Base-by-base conservation (phyloP, 2,329 filamentous ascomycete genomes). In the Helotiales sp. region DNA sequence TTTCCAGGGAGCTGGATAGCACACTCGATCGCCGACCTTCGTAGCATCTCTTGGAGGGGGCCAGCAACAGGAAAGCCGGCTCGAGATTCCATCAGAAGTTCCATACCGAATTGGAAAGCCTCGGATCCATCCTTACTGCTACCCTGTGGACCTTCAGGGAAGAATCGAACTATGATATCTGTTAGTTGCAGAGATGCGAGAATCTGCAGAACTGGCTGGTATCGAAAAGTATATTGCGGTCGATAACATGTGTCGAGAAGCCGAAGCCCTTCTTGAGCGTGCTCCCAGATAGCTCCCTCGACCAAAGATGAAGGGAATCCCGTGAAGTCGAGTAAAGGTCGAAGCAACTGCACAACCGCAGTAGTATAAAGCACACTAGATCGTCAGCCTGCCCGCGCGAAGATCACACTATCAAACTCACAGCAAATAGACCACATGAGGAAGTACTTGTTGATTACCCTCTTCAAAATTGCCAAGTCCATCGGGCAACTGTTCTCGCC, bases 121-220 rank as follows among this genome's bases (percentile, higher is more conserved):
- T 74, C 70, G 0, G 65, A 58, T 2, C 74, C 76, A 67, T 75
- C 70, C 49, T 72, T 73, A 10, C 70, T 61, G 59, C 54, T 40
- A 7, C 68, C 67, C 40, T 75, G 70, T 11, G 69, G 47, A 8
- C 65, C 70, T n/a, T 66, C 68, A 11, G 76, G 74, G 24, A 73
- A 78, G 59, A 73, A 76, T 24, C 75, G 73, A n/a, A 73, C 66
- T 28, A 78, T 58, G 7, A 73, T 59, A 58, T 78, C 76, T 11
- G 71, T 72, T 24, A 79, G 62, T 52, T 78, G 75, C 3, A 79
- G 70, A 32, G 76, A 20, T 24, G 72, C 69, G 67, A 78, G 77
- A 67, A 78, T 75, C 60, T 79, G 78, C 17, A 78, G 63, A 1
- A 76, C 74, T 2, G 75, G 73, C 49, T 78, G 76, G 63, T 77